Conservation (phyloP, 2,329 filamentous ascomycete species). For the Colletotrichum musicola region DNA sequence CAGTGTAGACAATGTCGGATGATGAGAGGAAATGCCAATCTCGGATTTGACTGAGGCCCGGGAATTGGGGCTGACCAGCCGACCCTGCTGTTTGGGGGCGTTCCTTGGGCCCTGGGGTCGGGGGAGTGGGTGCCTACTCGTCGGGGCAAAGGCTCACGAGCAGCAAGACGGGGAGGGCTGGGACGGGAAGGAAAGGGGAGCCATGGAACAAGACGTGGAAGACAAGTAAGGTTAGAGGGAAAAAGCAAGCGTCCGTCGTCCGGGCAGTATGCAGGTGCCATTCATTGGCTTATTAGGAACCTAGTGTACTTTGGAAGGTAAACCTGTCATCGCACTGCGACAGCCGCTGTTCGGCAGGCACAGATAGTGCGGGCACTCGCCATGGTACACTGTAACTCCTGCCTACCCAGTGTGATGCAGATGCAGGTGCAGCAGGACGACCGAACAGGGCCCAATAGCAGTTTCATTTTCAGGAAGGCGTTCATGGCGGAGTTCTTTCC, state of each 20-base stretch:
- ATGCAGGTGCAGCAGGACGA: conserved; percentile 15
- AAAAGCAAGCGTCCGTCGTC: neutral
- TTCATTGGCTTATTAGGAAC: conserved; percentile 14
- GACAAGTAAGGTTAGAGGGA: conserved; percentile 10
- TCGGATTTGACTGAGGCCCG: conserved; percentile 11
- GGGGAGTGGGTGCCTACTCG: conserved; percentile 22
- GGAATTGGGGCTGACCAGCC: neutral
- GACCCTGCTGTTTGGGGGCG: neutral
- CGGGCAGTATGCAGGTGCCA: neutral
- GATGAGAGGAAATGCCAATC: conserved; percentile 19
- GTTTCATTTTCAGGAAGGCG: conserved; percentile 35
- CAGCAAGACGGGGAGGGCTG: neutral
- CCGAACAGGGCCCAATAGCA: conserved; percentile 14
- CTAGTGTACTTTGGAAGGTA: no score
- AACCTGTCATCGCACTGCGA: neutral
- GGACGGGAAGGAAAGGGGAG: conserved; percentile 15
- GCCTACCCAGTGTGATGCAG: conserved; percentile 27
- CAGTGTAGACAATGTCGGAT: conserved; percentile 1
- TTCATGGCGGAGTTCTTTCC: conserved; percentile 36
- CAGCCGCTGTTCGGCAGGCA: conserved; percentile 23
- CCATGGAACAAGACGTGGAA: conserved; percentile 20
- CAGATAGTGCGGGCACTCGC: conserved; percentile 14
- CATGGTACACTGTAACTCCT: neutral
- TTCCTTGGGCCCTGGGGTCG: neutral
- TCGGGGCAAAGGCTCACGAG: conserved; percentile 32